Evolutionary conservation across 116 monocot genomes (phyloP).

Genomic region (Posidonia oceanica): DNA sequence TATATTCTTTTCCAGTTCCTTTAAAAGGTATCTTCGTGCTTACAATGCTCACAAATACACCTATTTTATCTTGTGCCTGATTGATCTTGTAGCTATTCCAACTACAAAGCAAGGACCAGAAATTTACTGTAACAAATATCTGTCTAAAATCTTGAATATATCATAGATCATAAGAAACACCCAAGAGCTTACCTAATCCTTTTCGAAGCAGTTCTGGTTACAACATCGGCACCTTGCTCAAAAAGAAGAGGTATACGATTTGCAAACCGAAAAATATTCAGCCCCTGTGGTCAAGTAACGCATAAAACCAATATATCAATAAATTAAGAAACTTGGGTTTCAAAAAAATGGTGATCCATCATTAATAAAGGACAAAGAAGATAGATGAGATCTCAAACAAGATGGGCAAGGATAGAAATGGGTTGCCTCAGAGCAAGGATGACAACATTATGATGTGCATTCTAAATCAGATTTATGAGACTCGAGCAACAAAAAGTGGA

Average conservation of each 20-base stretch:
- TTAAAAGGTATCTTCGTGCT: constrained; percentile 99
- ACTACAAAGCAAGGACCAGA: constrained; percentile 14
- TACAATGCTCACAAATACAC: constrained; percentile 96
- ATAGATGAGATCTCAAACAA: too few relatives aligned
- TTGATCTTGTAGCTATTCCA: constrained; percentile 95
- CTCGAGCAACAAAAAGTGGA: too few relatives aligned
- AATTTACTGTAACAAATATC: neutral
- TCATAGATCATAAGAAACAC: neutral
- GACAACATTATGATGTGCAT: too few relatives aligned
- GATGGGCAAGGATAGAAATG: too few relatives aligned
- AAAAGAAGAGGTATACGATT: constrained; percentile 97
- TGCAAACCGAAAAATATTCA: constrained; percentile 95
- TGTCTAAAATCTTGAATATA: neutral
- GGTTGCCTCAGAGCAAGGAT: too few relatives aligned
- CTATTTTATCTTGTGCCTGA: constrained; percentile 91
- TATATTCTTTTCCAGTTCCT: constrained; percentile 98
- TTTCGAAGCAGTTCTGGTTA: constrained; percentile 87
- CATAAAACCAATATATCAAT: neutral
- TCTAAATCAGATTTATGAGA: too few relatives aligned
- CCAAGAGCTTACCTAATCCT: constrained; percentile 63
- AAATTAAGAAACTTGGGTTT: neutral
- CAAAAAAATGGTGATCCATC: neutral
- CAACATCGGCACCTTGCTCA: constrained; percentile 99
- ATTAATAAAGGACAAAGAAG: neutral
- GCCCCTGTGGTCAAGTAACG: constrained; percentile 30